A percentile compares a stretch with the other conserved stretches of the same genome.
These are phyloP conservation scores for Gyrodon lividus DNA, from an alignment of 768 basidiomycete genomes.

Conservation along the genomic window DNA sequence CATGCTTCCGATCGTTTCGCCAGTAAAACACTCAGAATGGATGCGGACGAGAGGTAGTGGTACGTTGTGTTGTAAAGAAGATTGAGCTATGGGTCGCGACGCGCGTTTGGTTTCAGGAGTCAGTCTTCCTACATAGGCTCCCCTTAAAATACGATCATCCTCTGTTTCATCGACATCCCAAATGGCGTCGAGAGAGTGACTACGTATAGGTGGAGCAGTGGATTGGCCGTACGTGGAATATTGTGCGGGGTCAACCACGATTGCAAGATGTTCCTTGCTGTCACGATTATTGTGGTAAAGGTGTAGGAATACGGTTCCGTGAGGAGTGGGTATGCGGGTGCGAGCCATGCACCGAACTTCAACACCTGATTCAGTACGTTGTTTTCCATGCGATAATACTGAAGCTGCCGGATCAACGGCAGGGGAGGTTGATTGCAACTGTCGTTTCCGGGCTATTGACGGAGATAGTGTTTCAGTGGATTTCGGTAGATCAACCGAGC, in stretches of 20 bases:
- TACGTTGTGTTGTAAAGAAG: slow-evolving; percentile 28
- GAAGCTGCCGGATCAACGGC: slow-evolving; percentile 21
- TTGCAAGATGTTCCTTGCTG: slow-evolving; percentile 91
- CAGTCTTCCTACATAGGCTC: slow-evolving; percentile 88
- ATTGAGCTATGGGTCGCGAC: slow-evolving; percentile 35
- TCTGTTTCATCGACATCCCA: slow-evolving; percentile 89
- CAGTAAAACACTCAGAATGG: slow-evolving; percentile 98
- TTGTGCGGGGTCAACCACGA: slow-evolving; percentile 92
- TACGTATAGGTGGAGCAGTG: slow-evolving; percentile 66
- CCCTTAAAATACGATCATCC: slow-evolving; percentile 89
- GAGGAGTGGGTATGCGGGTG: slow-evolving; percentile 94
- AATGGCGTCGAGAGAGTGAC: slow-evolving; percentile 72
- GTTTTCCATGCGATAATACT: slow-evolving; percentile 1
- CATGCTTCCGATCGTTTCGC: slow-evolving; percentile 97
- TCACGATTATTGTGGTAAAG: slow-evolving; percentile 93
- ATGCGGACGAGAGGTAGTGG: slow-evolving; percentile 88
- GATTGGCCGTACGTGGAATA: slow-evolving; percentile 46
- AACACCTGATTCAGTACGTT: slow-evolving; percentile 25
- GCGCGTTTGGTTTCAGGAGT: slow-evolving; percentile 50
- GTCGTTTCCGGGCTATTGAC: slow-evolving; percentile 39
- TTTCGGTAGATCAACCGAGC: slow-evolving; percentile 39
- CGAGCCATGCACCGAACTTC: slow-evolving; percentile 93
- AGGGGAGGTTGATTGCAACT: slow-evolving; percentile 30
- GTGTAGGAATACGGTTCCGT: slow-evolving; percentile 90
- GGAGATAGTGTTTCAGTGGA: slow-evolving; percentile 37